Evolutionary conservation across 2,329 filamentous ascomycete genomes (phyloP).

Genomic region (Fusarium cicatricum): DNA sequence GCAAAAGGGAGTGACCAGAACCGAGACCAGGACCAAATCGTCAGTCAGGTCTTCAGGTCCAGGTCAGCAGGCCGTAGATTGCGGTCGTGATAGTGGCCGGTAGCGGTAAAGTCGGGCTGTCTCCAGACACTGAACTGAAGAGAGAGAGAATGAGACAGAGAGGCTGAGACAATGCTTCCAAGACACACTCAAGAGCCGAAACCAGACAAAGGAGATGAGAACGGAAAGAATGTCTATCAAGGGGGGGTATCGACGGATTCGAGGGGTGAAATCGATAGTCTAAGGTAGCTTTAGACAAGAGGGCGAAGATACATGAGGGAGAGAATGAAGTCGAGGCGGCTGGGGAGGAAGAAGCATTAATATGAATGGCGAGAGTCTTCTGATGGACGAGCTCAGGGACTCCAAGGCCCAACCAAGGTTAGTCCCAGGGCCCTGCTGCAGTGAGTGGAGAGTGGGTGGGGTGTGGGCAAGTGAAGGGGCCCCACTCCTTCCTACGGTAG

Average conservation of each 20-base stretch:
- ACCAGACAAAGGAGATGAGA: conserved; percentile 37
- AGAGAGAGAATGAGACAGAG: too few species aligned
- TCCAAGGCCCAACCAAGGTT: conserved; percentile 10
- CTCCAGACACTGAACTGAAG: not conserved
- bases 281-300: conserved; percentile 28
- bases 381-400: conserved; percentile 1
- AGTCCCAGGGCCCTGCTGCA: conserved; percentile 18
- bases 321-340: conserved; percentile 13
- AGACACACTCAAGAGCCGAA: conserved; percentile 25
- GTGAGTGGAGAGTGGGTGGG: conserved; percentile 7
- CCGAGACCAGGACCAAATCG: conserved; percentile 14
- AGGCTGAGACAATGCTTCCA: conserved; percentile 28
- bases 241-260: conserved; percentile 7
- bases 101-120: conserved; percentile 11
- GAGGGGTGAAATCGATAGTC: conserved; percentile 15
- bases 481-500: conserved; percentile 24
- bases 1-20: conserved; percentile 15
- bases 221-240: conserved; percentile 30
- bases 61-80: conserved; percentile 19
- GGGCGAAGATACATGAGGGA: conserved; percentile 19
- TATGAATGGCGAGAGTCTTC: conserved; percentile 27
- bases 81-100: conserved; percentile 32
- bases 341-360: conserved; percentile 35
- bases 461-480: not conserved
- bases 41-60: conserved; percentile 22